phyloP scores from a whole-genome alignment of 352 stramenopile species.

The Pythium coloratum region DNA sequence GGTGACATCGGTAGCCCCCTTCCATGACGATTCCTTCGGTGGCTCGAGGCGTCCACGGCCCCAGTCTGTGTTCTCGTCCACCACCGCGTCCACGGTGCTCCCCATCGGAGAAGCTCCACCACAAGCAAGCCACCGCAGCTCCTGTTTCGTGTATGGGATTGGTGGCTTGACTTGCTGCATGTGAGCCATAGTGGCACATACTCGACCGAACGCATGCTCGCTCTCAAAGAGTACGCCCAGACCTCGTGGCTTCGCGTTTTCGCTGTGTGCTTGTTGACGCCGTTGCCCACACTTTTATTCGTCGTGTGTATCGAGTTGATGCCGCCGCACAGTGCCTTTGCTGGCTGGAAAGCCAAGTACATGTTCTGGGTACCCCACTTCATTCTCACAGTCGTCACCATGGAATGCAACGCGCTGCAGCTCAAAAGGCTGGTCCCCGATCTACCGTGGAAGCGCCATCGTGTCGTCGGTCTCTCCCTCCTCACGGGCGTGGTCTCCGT shows the following conservation, averaged over 20 bases:
- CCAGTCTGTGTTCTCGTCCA: neutral
- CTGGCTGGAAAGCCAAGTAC: slow-evolving; percentile 6
- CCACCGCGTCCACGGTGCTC: neutral
- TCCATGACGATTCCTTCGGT: neutral
- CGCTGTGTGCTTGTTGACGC: neutral
- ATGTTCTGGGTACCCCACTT: slow-evolving; percentile 3
- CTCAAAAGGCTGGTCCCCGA: slow-evolving; percentile 6
- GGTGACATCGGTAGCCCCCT: neutral
- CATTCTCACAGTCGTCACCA: slow-evolving; percentile 2
- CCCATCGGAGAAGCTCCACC: neutral
- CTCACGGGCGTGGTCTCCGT: slow-evolving; percentile 1
- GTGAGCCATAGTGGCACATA: slow-evolving; percentile 20
- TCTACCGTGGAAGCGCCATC: neutral
- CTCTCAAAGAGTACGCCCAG: neutral
- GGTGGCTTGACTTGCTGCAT: neutral
- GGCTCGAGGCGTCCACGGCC: neutral
- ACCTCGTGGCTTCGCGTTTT: slow-evolving; percentile 1
- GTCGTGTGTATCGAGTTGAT: slow-evolving; percentile 19
- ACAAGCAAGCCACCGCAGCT: neutral
- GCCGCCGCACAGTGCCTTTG: slow-evolving; percentile 6
- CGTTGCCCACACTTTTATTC: neutral
- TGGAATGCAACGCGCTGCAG: slow-evolving; percentile 4
- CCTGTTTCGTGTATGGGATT: neutral
- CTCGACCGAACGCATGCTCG: slow-evolving; percentile 8
- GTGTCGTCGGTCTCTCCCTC: slow-evolving; percentile 1